Evolutionary conservation across 2,329 filamentous ascomycete genomes (phyloP).

Genomic region (Bisporella sp.): DNA sequence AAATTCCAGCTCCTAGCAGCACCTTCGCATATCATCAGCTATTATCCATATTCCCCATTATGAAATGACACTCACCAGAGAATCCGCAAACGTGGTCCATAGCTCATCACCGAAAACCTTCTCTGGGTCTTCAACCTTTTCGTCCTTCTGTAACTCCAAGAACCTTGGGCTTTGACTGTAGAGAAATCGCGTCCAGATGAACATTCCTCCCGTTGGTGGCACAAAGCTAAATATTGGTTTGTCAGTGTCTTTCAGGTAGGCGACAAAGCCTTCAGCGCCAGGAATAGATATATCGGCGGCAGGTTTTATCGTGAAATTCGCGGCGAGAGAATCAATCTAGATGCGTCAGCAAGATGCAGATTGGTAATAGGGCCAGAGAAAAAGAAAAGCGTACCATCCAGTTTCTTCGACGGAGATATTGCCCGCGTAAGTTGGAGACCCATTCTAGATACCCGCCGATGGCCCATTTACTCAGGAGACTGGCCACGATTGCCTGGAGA

Average conservation of each 20-base stretch:
- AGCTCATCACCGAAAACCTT: neutral
- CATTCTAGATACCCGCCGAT: neutral
- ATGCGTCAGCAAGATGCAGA: neutral
- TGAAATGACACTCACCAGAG: neutral
- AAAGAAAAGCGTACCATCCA: neutral
- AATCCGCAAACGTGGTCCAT: neutral
- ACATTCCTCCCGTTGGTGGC: neutral
- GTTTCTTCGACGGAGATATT: neutral
- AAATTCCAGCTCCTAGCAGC: neutral
- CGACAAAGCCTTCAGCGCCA: neutral
- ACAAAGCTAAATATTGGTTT: neutral
- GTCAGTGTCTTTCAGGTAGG: neutral
- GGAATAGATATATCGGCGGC: neutral
- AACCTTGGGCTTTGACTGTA: neutral
- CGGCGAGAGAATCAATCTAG: neutral
- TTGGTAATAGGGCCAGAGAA: neutral
- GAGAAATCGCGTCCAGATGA: neutral
- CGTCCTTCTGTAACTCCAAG: neutral
- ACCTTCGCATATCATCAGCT: neutral
- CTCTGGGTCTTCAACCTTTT: neutral
- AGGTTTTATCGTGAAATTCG: neutral
- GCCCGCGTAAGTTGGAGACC: neutral
- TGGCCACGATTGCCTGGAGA: neutral
- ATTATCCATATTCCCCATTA: neutral
- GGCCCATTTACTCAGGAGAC: neutral